Conservation (phyloP, 2,329 filamentous ascomycete species). For the Trichoderma harzianum region DNA sequence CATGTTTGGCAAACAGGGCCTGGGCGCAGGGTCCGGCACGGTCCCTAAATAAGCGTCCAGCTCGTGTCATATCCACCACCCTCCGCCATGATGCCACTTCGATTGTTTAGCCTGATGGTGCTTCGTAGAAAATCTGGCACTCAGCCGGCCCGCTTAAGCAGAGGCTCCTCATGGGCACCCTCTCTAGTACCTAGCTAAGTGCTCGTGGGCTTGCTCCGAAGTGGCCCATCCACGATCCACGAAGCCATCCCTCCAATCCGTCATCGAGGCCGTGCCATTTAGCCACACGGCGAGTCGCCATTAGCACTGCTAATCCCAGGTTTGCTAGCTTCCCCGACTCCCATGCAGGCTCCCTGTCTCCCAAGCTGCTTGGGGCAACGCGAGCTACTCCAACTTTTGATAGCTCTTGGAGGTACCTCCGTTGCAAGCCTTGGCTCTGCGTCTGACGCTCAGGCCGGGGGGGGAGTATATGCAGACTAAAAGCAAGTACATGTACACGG, state of each 20-base stretch:
- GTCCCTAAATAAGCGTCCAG: conserved; percentile 19
- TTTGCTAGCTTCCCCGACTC: conserved; percentile 12
- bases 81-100: conserved; percentile 19
- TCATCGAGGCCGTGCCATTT: conserved; percentile 5
- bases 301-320: conserved; percentile 5
- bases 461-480: background rate
- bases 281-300: background rate
- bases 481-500: background rate
- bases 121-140: conserved; percentile 13
- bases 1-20: conserved; percentile 9
- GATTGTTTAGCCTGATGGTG: conserved; percentile 17
- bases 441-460: background rate
- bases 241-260: conserved; percentile 3
- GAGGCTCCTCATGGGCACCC: conserved; percentile 8
- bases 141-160: conserved; percentile 16
- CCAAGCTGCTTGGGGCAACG: background rate
- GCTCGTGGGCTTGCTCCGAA: background rate
- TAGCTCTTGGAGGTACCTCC: background rate
- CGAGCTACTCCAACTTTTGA: conserved; percentile 3
- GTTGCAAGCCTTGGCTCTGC: conserved; percentile 1
- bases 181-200: background rate
- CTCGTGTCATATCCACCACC: conserved; percentile 15
- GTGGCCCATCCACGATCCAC: conserved; percentile 5
- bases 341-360: conserved; percentile 12
- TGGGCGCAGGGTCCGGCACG: conserved; percentile 15